Evolutionary conservation across 306 rosid genomes (phyloP).

Genomic region (Prinsepia uniflora): DNA sequence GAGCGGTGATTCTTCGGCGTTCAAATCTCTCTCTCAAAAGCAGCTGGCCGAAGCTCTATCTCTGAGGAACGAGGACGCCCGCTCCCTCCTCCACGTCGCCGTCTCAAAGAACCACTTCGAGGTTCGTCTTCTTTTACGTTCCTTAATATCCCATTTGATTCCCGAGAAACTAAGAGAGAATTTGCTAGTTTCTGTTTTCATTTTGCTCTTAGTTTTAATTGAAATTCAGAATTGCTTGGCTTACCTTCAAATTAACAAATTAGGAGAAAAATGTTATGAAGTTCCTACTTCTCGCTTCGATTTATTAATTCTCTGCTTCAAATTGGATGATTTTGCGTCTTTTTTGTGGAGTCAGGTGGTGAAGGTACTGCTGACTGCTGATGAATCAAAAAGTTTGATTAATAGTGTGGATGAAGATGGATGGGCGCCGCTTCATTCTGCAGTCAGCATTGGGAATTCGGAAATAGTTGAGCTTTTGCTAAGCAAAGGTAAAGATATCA

Average conservation of each 20-base stretch:
- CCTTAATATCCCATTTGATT: constrained; percentile 4
- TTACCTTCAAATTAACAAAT: no score
- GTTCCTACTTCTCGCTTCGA: background rate
- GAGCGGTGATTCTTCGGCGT: constrained; percentile 49
- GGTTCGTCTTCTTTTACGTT: constrained; percentile 33
- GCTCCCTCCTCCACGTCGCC: constrained; percentile 82
- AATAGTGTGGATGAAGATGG: constrained; percentile 86
- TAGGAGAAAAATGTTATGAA: background rate
- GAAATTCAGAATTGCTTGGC: no score
- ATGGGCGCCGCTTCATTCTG: constrained; percentile 95
- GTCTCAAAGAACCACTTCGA: constrained; percentile 61
- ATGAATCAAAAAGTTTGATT: constrained; percentile 42
- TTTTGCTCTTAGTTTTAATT: background rate
- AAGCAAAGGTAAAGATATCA: constrained; percentile 38
- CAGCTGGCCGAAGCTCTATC: constrained; percentile 53
- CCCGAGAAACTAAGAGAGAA: background rate
- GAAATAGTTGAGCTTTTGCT: constrained; percentile 56
- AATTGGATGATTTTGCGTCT: background rate
- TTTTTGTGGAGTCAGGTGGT: constrained; percentile 42
- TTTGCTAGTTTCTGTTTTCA: background rate
- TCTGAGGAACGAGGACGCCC: constrained; percentile 69
- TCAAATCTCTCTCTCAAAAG: constrained; percentile 39
- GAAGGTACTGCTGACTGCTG: constrained; percentile 47
- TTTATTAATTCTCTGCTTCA: background rate
- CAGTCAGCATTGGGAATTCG: constrained; percentile 66